Conservation (phyloP, 2,329 filamentous ascomycete species). For the Trichoderma hamatum region DNA sequence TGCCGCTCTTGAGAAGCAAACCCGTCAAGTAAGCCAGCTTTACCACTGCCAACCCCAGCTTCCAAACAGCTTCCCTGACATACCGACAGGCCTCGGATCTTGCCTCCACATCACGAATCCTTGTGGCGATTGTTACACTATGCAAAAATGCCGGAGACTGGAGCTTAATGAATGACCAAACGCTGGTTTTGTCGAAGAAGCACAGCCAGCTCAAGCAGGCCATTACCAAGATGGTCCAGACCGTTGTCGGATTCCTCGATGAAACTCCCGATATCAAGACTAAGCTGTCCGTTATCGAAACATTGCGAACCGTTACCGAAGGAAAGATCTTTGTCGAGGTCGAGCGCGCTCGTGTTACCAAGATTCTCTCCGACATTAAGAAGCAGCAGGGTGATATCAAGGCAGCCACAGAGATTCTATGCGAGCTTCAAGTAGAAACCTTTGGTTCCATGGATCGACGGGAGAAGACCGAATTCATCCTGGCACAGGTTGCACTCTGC, state of each 20-base stretch:
- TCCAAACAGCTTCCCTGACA: constrained; percentile 30
- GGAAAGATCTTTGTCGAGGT: constrained; percentile 99
- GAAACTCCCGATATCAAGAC: constrained; percentile 81
- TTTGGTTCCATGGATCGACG: constrained; percentile 97
- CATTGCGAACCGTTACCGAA: constrained; percentile 92
- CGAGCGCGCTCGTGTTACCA: constrained; percentile 92
- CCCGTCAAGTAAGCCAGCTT: constrained; percentile 73
- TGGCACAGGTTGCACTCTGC: constrained; percentile 91
- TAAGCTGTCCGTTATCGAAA: constrained; percentile 93
- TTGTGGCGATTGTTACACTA: constrained; percentile 88
- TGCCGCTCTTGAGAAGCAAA: constrained; percentile 88
- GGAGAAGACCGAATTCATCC: constrained; percentile 98
- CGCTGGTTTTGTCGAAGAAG: constrained; percentile 95
- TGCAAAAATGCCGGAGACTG: constrained; percentile 93
- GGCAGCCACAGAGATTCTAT: constrained; percentile 87
- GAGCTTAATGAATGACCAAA: constrained; percentile 94
- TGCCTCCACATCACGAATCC: constrained; percentile 85
- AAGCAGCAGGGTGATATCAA: constrained; percentile 91
- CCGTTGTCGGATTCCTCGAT: constrained; percentile 89
- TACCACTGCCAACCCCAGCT: constrained; percentile 26
- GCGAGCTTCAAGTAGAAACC: constrained; percentile 97
- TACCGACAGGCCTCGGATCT: constrained; percentile 83
- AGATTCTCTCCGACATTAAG: constrained; percentile 96
- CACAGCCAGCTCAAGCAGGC: constrained; percentile 99
- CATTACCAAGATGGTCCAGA: constrained; percentile 98